Conservation (phyloP, 2,329 filamentous ascomycete species). For the Cyclaneusma minus region DNA sequence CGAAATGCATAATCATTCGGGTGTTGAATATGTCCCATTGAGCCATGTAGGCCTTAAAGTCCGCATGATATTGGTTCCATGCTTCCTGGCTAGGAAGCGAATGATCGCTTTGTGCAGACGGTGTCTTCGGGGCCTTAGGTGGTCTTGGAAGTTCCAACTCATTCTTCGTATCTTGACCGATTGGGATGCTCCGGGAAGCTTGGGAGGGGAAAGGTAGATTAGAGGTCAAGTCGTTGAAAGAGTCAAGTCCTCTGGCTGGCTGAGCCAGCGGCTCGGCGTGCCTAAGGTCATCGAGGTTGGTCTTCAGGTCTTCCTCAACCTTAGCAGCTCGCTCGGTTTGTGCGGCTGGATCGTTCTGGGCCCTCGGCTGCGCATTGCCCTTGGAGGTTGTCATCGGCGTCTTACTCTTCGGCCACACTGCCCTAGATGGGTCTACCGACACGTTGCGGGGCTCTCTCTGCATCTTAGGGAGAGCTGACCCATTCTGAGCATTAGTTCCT, state of each 20-base stretch:
- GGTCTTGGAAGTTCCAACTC: conserved; percentile 29
- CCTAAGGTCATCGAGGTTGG: conserved; percentile 36
- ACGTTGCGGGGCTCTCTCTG: conserved; percentile 32
- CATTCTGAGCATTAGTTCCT: conserved; percentile 9
- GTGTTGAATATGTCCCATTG: conserved; percentile 35
- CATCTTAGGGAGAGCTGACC: too few relatives aligned
- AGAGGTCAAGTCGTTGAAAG: conserved; percentile 38
- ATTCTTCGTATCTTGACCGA: conserved; percentile 14
- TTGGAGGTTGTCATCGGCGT: too few relatives aligned
- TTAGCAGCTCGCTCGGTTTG: conserved; percentile 28
- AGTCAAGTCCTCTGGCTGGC: conserved; percentile 30
- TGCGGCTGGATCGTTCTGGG: conserved; percentile 8
- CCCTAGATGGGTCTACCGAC: conserved; percentile 39
- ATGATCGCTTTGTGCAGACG: conserved; percentile 25
- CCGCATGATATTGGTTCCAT: conserved; percentile 35
- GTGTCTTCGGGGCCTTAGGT: conserved; percentile 33
- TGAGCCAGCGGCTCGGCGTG: conserved; percentile 39
- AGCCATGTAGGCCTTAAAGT: conserved; percentile 37
- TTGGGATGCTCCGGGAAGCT: conserved; percentile 26
- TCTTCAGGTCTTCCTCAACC: conserved; percentile 40
- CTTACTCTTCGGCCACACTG: conserved; percentile 30
- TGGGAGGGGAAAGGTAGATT: conserved; percentile 40
- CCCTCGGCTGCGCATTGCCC: too few relatives aligned
- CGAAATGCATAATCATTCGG: conserved; percentile 39
- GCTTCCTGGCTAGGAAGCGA: conserved; percentile 26